Evolutionary conservation across 805 yeast genomes (phyloP), one percentile per base, ranked within the genome.

Genomic region (Saccharomycodes ludwigii): DNA sequence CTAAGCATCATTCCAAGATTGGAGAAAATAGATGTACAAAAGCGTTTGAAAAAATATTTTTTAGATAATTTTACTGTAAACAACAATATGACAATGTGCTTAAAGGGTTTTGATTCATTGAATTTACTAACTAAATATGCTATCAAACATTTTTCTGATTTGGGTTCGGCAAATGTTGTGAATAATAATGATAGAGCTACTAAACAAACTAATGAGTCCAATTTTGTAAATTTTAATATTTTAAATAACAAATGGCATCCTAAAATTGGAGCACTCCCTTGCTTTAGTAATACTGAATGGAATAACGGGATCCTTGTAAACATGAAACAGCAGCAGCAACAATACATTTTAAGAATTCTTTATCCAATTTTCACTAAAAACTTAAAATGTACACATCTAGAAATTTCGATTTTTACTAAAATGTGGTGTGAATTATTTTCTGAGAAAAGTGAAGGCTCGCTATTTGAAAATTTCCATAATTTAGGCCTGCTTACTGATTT

Each of bases 51-150:
- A 3, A 37, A 45, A 1, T 73, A 68, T 45, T 72, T 59, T 40
- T 37, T 54, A 2, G 36, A 42, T 0, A 47, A 67, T 35, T 80
- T 63, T 40, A 33, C 38, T 8, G 58, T 77, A 1, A 23, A 23
- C 19, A 53, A 57, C 1, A 73, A 63, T 26, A 68, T 74, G 70
- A 55, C 73, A 0, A 31, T 79, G 16, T 82, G 76, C 2, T 40
- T 80, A 4, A 63, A 68, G 41, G 78, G 86, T 0, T 75, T 85
- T 0, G 80, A 76, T 35, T 72, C 86, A 0, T 40, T 77, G 21
- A 74, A 73, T 40, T 51, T 56, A 17, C 47, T 80, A 21, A 69
- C 67, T 26, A 76, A 70, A 41, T 36, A 73, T 12, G 75, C 74
- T 0, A 24, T 60, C 1, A 27, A 54, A 1, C 47, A 60, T 33